A percentile compares a stretch with the other conserved stretches of the same genome.
Conservation (phyloP, 2,329 filamentous ascomycete species). For the Aspergillus sp. region DNA sequence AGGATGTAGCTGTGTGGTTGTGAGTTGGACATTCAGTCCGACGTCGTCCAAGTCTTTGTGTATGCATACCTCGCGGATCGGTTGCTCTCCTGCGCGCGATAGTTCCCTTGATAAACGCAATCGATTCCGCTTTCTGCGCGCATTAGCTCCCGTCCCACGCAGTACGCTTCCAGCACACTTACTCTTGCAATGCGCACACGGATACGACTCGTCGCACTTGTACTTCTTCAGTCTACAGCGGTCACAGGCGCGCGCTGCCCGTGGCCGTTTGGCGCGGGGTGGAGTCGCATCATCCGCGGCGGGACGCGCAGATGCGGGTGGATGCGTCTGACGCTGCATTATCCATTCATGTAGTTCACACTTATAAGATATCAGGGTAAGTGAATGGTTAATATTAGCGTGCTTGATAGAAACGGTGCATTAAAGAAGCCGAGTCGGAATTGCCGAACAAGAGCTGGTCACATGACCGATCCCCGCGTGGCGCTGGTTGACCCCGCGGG, state of each 20-base stretch:
- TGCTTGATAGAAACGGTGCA: neutral
- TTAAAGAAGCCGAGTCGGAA: conserved; percentile 11
- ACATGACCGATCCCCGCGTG: conserved; percentile 1
- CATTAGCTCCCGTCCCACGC: neutral
- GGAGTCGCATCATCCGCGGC: conserved; percentile 15
- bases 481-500: too few species aligned
- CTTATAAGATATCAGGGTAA: too few species aligned
- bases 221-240: conserved; percentile 49
- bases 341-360: conserved; percentile 22
- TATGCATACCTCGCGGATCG: conserved; percentile 26
- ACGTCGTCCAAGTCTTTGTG: neutral
- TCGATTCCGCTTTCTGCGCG: conserved; percentile 29
- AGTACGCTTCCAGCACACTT: conserved; percentile 9
- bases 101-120: conserved; percentile 35
- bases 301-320: conserved; percentile 6
- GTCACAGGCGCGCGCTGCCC: conserved; percentile 48
- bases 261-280: conserved; percentile 33
- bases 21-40: neutral
- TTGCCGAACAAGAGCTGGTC: conserved; percentile 21
- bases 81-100: conserved; percentile 28
- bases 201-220: conserved; percentile 47
- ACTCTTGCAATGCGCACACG: conserved; percentile 47
- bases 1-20: conserved; percentile 27
- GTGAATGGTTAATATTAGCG: neutral
- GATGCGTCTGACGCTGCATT: conserved; percentile 38